Conservation (phyloP, 371 early-diverging fungal species). For the Mucor indicus region DNA sequence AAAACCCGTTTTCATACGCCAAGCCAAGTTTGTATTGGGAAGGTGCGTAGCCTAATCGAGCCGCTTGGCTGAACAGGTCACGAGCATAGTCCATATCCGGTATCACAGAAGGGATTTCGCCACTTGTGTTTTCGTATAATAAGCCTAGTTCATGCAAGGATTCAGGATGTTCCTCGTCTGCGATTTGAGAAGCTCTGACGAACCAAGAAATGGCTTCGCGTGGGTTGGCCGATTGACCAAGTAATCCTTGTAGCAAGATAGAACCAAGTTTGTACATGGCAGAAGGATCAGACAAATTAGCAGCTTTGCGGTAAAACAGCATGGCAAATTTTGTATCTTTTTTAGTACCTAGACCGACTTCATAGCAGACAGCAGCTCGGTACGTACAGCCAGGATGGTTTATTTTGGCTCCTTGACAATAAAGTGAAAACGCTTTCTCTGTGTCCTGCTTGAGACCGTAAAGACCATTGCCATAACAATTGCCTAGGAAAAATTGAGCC, state of each 20-base stretch:
- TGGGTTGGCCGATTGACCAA: constrained; percentile 69
- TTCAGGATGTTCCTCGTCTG: constrained; percentile 88
- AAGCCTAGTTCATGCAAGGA: constrained; percentile 90
- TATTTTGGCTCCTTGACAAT: constrained; percentile 90
- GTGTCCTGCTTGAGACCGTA: constrained; percentile 75
- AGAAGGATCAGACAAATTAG: constrained; percentile 84
- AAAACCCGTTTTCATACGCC: constrained; percentile 89
- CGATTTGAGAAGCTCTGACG: constrained; percentile 83
- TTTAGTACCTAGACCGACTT: constrained; percentile 90
- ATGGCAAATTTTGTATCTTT: constrained; percentile 80
- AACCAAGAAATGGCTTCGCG: constrained; percentile 91
- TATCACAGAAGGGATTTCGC: constrained; percentile 59
- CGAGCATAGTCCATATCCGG: constrained; percentile 83
- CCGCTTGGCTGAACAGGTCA: constrained; percentile 86
- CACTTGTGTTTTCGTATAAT: constrained; percentile 58
- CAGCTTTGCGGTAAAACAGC: constrained; percentile 92
- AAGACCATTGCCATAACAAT: constrained; percentile 75
- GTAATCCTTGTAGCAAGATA: constrained; percentile 72
- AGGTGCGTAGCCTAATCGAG: constrained; percentile 90
- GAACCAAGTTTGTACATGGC: constrained; percentile 96
- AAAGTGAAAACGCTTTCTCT: constrained; percentile 87
- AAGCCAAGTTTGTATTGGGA: constrained; percentile 89
- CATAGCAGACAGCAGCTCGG: constrained; percentile 94
- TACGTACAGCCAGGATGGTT: constrained; percentile 91
- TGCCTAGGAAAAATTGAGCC: constrained; percentile 88